Evolutionary conservation across 2,329 filamentous ascomycete species (phyloP).

Genomic region (Didymella keratinophila): DNA sequence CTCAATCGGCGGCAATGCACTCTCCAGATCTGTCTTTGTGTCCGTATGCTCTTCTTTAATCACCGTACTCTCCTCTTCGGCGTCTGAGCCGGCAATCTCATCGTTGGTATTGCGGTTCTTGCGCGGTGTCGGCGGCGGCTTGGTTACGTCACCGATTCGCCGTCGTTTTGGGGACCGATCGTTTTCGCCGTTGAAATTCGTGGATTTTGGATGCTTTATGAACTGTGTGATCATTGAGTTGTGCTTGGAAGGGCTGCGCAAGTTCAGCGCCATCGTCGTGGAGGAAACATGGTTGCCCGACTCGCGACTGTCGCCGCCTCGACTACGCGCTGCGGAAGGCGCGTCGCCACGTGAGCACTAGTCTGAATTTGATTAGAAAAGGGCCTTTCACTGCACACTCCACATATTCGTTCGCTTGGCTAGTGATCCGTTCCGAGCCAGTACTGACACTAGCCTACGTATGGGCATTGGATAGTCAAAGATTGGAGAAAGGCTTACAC

Average conservation of each 20-base stretch:
- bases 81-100: conserved; percentile 53
- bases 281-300: conserved; percentile 10
- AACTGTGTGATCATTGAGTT: conserved; percentile 58
- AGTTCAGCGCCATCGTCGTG: conserved; percentile 48
- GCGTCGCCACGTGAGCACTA: conserved; percentile 25
- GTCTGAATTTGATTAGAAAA: not conserved
- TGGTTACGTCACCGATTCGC: conserved; percentile 40
- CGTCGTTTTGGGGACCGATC: conserved; percentile 55
- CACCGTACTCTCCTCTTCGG: conserved; percentile 48
- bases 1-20: conserved; percentile 70
- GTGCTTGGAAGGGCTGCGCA: conserved; percentile 54
- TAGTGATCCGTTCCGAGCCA: not conserved
- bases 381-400: not conserved
- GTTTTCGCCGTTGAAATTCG: conserved; percentile 52
- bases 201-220: conserved; percentile 56
- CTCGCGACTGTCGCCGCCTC: conserved; percentile 4
- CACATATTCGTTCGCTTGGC: conserved; percentile 4
- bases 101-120: conserved; percentile 28
- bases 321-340: conserved; percentile 15
- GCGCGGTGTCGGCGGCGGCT: conserved; percentile 33
- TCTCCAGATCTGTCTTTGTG: conserved; percentile 72
- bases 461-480: not conserved
- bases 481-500: too few species aligned
- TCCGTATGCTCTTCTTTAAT: conserved; percentile 30
- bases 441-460: not conserved